These are phyloP conservation scores for Ustilago hordei DNA, from an alignment of 1,284 basidiomycete species.

Conservation along the genomic window DNA sequence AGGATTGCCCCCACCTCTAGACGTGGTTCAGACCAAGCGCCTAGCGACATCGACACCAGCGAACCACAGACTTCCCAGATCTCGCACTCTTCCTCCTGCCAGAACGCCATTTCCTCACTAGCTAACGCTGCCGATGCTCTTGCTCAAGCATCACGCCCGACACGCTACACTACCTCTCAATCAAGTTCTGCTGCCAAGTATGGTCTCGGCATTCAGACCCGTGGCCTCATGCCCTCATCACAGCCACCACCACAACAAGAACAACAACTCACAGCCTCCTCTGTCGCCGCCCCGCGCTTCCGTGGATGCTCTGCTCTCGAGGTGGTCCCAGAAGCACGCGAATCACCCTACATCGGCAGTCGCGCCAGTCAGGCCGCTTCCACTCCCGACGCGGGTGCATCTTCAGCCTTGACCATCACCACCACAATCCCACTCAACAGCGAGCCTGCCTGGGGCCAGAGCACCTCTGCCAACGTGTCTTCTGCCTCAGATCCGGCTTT, in stretches of 20 bases:
- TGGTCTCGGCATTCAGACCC: slow-evolving; percentile 33
- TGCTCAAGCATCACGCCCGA: neutral
- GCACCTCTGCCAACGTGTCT: slow-evolving; percentile 10
- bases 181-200: slow-evolving; percentile 12
- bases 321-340: slow-evolving; percentile 36
- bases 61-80: slow-evolving; percentile 19
- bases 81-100: slow-evolving; percentile 30
- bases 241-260: neutral
- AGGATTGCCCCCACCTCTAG: neutral
- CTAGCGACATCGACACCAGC: slow-evolving; percentile 11
- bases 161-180: neutral
- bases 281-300: slow-evolving; percentile 15
- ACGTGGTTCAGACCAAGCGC: slow-evolving; percentile 22
- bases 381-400: slow-evolving; percentile 13
- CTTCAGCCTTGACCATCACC: slow-evolving; percentile 25
- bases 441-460: slow-evolving; percentile 50
- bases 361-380: slow-evolving; percentile 23
- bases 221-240: slow-evolving; percentile 12
- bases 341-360: slow-evolving; percentile 34
- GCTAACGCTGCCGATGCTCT: slow-evolving; percentile 13
- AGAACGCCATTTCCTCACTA: slow-evolving; percentile 28
- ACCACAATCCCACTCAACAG: slow-evolving; percentile 23
- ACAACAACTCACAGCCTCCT: slow-evolving; percentile 2
- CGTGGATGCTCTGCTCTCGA: slow-evolving; percentile 23
- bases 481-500: slow-evolving; percentile 3